A percentile compares a stretch with the other conserved stretches of the same genome.
These are phyloP conservation scores for Hericium rajendrae DNA, from an alignment of 768 basidiomycete species.

Conservation along the genomic window DNA sequence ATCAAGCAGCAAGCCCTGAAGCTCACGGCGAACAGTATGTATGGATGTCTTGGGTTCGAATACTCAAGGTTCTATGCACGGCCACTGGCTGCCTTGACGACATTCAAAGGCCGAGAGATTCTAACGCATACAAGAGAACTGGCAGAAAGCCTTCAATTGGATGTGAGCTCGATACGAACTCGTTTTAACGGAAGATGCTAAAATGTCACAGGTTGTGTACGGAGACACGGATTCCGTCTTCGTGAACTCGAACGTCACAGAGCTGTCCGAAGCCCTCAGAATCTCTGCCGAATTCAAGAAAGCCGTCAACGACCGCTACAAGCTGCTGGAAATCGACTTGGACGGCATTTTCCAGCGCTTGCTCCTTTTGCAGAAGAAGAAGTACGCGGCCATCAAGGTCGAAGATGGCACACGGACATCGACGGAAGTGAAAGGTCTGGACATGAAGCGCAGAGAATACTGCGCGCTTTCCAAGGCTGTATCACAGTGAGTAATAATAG, in stretches of 20 bases:
- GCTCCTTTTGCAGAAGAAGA: constrained; percentile 94
- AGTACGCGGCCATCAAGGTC: constrained; percentile 95
- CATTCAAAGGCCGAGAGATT: constrained; percentile 96
- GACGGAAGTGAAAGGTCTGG: constrained; percentile 91
- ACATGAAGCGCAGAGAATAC: constrained; percentile 98
- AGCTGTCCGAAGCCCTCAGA: constrained; percentile 80
- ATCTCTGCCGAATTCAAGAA: constrained; percentile 93
- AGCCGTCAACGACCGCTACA: constrained; percentile 92
- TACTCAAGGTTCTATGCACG: constrained; percentile 95
- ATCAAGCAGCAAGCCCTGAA: constrained; percentile 97
- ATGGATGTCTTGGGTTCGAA: constrained; percentile 97
- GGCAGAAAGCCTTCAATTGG: constrained; percentile 81
- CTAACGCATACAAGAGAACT: constrained; percentile 87
- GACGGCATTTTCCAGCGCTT: constrained; percentile 91
- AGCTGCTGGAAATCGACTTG: constrained; percentile 91
- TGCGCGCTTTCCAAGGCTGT: constrained; percentile 85
- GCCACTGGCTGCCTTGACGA: constrained; percentile 94
- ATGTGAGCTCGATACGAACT: constrained; percentile 45
- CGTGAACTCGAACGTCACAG: constrained; percentile 90
- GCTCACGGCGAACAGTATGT: constrained; percentile 99
- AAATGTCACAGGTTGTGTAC: constrained; percentile 75
- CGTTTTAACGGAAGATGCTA: neutral
- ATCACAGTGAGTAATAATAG: constrained; percentile 59
- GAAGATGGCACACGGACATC: constrained; percentile 71
- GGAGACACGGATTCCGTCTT: constrained; percentile 99